A percentile compares a stretch with the other conserved stretches of the same genome.
phyloP scores from a whole-genome alignment of 2,329 filamentous ascomycete genomes.

The Diplodia scrobiculata region DNA sequence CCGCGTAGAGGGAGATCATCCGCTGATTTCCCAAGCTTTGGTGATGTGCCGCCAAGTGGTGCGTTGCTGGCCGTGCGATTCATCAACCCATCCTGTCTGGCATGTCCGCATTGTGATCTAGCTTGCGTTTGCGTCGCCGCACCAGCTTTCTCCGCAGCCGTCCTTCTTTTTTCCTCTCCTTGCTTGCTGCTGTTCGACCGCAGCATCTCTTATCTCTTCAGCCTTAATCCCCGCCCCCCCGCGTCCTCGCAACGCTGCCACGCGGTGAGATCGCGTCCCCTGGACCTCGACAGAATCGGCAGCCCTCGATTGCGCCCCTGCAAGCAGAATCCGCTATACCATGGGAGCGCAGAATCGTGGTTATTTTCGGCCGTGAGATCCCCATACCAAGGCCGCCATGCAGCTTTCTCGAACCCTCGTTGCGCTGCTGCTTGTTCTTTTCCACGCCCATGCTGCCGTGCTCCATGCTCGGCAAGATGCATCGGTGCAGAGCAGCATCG shows the following conservation, averaged over 20 bases:
- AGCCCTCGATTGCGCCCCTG: background rate
- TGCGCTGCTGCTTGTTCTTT: slow-evolving; percentile 17
- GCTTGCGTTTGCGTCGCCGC: background rate
- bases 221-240: slow-evolving; percentile 4
- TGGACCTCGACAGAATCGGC: background rate
- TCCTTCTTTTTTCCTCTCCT: slow-evolving; percentile 36
- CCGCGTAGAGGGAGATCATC: slow-evolving; percentile 14
- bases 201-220: slow-evolving; percentile 13
- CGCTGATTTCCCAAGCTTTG: slow-evolving; percentile 24
- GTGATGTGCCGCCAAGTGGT: slow-evolving; percentile 13
- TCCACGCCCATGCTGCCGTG: slow-evolving; percentile 2
- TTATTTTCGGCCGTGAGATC: slow-evolving; percentile 13
- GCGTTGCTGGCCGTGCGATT: slow-evolving; percentile 22
- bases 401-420: slow-evolving; percentile 14
- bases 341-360: slow-evolving; percentile 7
- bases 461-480: slow-evolving; percentile 8
- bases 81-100: slow-evolving; percentile 18
- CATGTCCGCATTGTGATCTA: slow-evolving; percentile 26
- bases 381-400: slow-evolving; percentile 21
- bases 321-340: background rate
- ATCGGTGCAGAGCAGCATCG: background rate
- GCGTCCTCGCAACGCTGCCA: background rate
- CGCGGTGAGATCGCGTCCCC: slow-evolving; percentile 18
- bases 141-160: slow-evolving; percentile 36
- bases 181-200: slow-evolving; percentile 34